Evolutionary conservation across 1,284 basidiomycete species (phyloP).

Genomic region (Fomitiporia mediterranea): DNA sequence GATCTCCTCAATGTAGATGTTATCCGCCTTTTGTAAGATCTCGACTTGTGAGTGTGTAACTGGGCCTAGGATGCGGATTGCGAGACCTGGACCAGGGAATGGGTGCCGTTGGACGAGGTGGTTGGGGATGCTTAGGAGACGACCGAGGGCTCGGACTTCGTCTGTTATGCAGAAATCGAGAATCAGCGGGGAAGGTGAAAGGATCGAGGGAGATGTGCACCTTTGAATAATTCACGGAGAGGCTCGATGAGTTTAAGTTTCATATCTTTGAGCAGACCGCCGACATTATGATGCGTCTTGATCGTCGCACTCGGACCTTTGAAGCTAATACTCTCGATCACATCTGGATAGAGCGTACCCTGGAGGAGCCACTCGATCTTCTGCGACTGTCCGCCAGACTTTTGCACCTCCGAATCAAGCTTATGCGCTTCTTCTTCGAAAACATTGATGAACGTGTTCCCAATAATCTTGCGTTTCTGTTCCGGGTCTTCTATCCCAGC

Average conservation of each 20-base stretch:
- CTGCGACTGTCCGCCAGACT: slow-evolving; percentile 70
- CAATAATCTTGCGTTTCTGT: slow-evolving; percentile 97
- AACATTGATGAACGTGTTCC: slow-evolving; percentile 98
- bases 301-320: slow-evolving; percentile 99
- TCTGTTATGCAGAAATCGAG: slow-evolving; percentile 49
- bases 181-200: slow-evolving; percentile 8
- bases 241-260: slow-evolving; percentile 99
- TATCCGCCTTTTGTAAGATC: slow-evolving; percentile 93
- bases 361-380: slow-evolving; percentile 96
- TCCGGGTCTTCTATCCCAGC: slow-evolving; percentile 95
- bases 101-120: slow-evolving; percentile 96
- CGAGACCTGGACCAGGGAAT: slow-evolving; percentile 98
- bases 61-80: slow-evolving; percentile 97
- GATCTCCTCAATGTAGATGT: slow-evolving; percentile 98
- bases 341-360: slow-evolving; percentile 99
- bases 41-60: slow-evolving; percentile 91
- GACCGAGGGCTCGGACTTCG: slow-evolving; percentile 92
- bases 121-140: slow-evolving; percentile 86
- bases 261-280: slow-evolving; percentile 96
- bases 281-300: slow-evolving; percentile 99
- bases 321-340: slow-evolving; percentile 99
- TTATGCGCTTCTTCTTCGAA: slow-evolving; percentile 93
- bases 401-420: slow-evolving; percentile 76
- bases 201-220: slow-evolving; percentile 38
- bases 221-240: slow-evolving; percentile 96